Evolutionary conservation across 1,139 yeast genomes (phyloP), one percentile per base, ranked within the genome.

Genomic region (Geotrichum restrictum): DNA sequence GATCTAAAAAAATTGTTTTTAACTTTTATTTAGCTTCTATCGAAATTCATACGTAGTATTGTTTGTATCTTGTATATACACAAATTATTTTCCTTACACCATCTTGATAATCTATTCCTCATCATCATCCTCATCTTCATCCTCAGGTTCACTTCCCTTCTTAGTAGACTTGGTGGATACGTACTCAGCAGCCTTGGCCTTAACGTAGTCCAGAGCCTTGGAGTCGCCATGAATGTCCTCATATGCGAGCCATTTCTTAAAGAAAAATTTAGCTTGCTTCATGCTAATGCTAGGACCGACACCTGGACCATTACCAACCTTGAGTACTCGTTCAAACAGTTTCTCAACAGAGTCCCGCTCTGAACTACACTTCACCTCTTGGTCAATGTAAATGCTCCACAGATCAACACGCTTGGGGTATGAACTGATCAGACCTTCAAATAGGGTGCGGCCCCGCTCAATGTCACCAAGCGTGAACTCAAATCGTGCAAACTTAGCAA

Each of bases 311-410:
- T 54, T 49, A 31, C 55, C 55, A 36, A 75, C 54, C 34, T 45
- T 36, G 27, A 45, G 41, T 5, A 85, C 88, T 67, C 98, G 81
- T 69, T 89, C 96, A 64, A 89, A 91, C 57, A 93, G 74, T 29
- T 79, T 84, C 65, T 84, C 93, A 39, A 82, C 57, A 5, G 29
- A 84, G 67, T 82, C 82, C 59, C 75, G 74, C 68, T 80, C 81
- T 48, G 81, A 81, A 52, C 76, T 77, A 45, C 63, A 60, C 69
- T 86, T 87, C 66, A 87, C 83, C 70, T 93, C 98, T 71, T 88
- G 95, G 69, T 93, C 98, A 59, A 91, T 79, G 69, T 89, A 89
- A 44, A 91, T 94, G 66, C 86, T 89, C 98, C 98, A 93, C 60
- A 93, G 72, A 69, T 93, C 98, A 56, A 88, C 81, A 71, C 95